Base-by-base conservation (phyloP, 371 early-diverging fungal species). In the Basidiobolus meristosporus region DNA sequence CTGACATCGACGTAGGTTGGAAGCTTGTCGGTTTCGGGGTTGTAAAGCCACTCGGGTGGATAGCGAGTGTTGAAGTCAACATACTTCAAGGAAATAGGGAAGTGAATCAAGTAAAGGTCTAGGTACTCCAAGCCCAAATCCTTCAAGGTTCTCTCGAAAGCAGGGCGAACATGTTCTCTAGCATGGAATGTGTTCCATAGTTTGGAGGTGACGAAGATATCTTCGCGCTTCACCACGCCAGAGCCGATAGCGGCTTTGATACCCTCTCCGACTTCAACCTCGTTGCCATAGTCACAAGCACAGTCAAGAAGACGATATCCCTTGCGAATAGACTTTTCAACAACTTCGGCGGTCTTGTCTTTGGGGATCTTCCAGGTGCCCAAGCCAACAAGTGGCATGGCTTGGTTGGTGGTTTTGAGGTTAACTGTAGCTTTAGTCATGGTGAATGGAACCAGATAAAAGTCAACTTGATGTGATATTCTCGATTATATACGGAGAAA, bases 81-180 rank as follows among this genome's bases (percentile, higher is more conserved):
- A 26, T 26, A 26, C 9, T 26, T 26, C 26, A 26, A 9, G 17
- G 58, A 53, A 37, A 63, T 44, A 21, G 81, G 79, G 64, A 71
- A 81, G 45, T 85, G 83, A 26, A 82, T 65, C 33, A 82, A 53
- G 51, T 76, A 82, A 16, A 82, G 56, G 51, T 82, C 82, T n/a
- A 84, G 40, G 51, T 82, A 79, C 4, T 70, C 62, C 23, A 66
- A 41, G 28, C 56, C 55, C 26, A 81, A 56, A 14, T 63, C 46
- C 47, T 46, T 18, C 46, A 60, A 38, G 0, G 56, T 43, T 45
- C 57, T 33, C 45, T 52, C 36, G 40, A 52, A 41, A 44, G 58
- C 48, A 44, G 37, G 35, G 41, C 60, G 48, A 29, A 61, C 55
- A 43, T 54, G 49, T 18, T 50, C 51, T 40, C 44, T 45, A 31